A percentile compares a stretch with the other conserved stretches of the same genome.
Conservation (phyloP, 2,329 filamentous ascomycete genomes). For the Alternaria sp. region DNA sequence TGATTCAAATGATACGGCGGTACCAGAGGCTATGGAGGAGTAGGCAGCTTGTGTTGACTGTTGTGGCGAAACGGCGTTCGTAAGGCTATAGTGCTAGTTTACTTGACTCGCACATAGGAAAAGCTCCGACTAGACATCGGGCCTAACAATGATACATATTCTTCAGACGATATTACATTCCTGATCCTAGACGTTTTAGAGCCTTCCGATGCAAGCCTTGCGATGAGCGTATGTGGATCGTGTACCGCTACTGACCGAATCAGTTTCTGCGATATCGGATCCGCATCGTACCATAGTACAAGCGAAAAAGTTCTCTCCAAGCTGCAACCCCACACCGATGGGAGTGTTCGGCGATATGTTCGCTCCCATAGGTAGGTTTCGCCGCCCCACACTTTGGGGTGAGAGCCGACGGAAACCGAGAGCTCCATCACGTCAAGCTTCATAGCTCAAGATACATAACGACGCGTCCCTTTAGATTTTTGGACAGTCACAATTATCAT, state of each 20-base stretch:
- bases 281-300: slow-evolving; percentile 24
- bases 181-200: background rate
- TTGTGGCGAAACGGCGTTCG: slow-evolving; percentile 19
- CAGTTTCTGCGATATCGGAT: slow-evolving; percentile 30
- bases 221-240: slow-evolving; percentile 2
- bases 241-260: slow-evolving; percentile 29
- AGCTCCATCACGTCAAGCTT: slow-evolving; percentile 23
- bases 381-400: slow-evolving; percentile 31
- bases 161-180: background rate
- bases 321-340: slow-evolving; percentile 9
- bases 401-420: slow-evolving; percentile 26
- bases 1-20: slow-evolving; percentile 50
- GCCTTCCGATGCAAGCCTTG: slow-evolving; percentile 8
- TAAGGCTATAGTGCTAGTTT: background rate
- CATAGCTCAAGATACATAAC: slow-evolving; percentile 32
- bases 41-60: slow-evolving; percentile 15
- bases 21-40: slow-evolving; percentile 47
- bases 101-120: slow-evolving; percentile 7
- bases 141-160: slow-evolving; percentile 18
- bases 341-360: slow-evolving; percentile 10
- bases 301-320: slow-evolving; percentile 7
- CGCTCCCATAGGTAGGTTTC: slow-evolving; percentile 12
- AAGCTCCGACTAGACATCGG: slow-evolving; percentile 15
- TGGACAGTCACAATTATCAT: background rate
- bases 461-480: slow-evolving; percentile 5